Base-by-base conservation (phyloP, 129 eudicot species). In the Arctium minus region DNA sequence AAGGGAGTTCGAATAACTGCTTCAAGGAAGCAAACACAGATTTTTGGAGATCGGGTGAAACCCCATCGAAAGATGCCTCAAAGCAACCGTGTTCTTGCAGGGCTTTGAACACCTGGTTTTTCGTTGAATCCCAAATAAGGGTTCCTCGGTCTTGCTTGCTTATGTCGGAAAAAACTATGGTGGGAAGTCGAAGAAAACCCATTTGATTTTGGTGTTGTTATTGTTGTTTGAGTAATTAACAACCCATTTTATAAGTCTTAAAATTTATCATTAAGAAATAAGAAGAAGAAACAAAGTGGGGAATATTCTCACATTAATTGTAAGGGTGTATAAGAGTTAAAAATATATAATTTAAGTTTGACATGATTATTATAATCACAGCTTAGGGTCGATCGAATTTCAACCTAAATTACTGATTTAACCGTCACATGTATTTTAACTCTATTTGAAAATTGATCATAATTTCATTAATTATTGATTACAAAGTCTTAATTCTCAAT, bases 31-130 rank as follows among this genome's bases (percentile, higher is more conserved):
- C 75, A 48, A 92, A 79, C 46, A 85, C 13, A 0, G 91, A 79
- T 3, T 82, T 76, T 29, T 86, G 83, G 70, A 86, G 87, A 73
- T 89, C 81, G 0, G 8, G 29, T 17, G 90, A 88, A 67, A 92
- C 80, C 69, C 80, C 81, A 39, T 86, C 73, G 50, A 90, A 89
- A 17, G 80, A 70, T 13, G 93, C 97, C 74, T 92, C 92, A 22
- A 92, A 92, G 79, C 94, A 90, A 39, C 94, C 97, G 12, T 86
- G 89, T 62, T 92, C 87, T 89, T 89, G 70, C 2, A 92, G 86
- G 53, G 94, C 93, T 81, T 82, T 27, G 9, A 67, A 84, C 37
- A 92, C 94, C 81, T 90, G 87, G 65, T 78, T 10, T 76, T 85
- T 89, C 37, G 89, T 86, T 8, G 84, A 60, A 8, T 87, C 76